Evolutionary conservation across 176 grass and related monocot species (phyloP), one percentile per base, ranked within the genome.

Genomic region (Eleusine indica): DNA sequence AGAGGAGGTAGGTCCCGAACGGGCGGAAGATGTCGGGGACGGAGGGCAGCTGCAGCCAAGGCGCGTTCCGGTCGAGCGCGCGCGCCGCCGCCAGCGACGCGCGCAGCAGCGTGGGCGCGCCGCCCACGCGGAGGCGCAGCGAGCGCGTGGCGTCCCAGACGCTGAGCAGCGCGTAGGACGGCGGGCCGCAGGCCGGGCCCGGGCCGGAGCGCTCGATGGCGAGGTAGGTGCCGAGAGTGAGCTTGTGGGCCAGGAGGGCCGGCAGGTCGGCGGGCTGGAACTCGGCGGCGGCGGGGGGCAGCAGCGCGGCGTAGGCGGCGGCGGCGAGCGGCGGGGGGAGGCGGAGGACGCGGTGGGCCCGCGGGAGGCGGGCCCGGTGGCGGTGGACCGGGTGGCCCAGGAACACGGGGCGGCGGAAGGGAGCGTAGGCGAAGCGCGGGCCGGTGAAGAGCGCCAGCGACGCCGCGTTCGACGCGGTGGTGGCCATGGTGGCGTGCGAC

Each of bases 391-490:
- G 93, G 85, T 90, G 93, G 40, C 85, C 93, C 11, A 92, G 90
- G 87, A 94, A 74, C 19, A 82, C 60, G 17, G 90, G 93, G 3
- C 79, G 73, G 38, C 93, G 93, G 90, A 95, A 95, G 61, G 85
- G 93, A 58, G 75, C 58, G 90, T 95, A 92, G 9, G 37, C 49
- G 83, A 95, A 89, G 35, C 90, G 87, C 44, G 44, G 44, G 9
- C 90, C 82, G 13, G 85, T 35, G 85, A 95, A 95, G 79, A 95
- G 93, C 49, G 86, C 66, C n/a, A 95, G 85, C 68, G 93, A 95
- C 66, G 93, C 85, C 6, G 82, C 30, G 90, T 95, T 95, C 15
- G 90, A 87, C 19, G 72, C 75, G 9, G 90, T 91, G 51, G 93
- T 95, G 28, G 93, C 93, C 66, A 95, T 88, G 87, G 88, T 92